Evolutionary conservation across 306 rosid species (phyloP).

Genomic region (Adenanthera pavonina): DNA sequence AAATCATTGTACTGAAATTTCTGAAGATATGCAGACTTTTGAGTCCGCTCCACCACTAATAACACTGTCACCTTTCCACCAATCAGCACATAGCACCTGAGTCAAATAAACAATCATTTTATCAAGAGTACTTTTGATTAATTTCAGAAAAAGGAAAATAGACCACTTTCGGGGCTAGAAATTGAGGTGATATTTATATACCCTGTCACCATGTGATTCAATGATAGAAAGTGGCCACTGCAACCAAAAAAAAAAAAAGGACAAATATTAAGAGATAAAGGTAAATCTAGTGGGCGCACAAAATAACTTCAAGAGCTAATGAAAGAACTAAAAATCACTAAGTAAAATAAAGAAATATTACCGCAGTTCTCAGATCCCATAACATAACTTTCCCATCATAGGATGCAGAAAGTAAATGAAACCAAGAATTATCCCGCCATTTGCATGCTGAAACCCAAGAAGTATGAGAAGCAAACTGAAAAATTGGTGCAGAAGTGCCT

Average conservation of each 20-base stretch:
- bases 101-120: conserved; percentile 1
- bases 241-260: conserved; percentile 39
- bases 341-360: conserved; percentile 41
- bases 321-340: background rate
- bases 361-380: conserved; percentile 98
- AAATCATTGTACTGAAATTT: conserved; percentile 58
- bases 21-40: conserved; percentile 77
- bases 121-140: background rate
- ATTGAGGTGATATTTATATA: conserved; percentile 30
- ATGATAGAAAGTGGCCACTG: conserved; percentile 92
- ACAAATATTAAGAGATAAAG: conserved; percentile 15
- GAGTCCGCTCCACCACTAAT: conserved; percentile 94
- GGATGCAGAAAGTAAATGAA: conserved; percentile 87
- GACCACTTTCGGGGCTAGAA: background rate
- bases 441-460: conserved; percentile 90
- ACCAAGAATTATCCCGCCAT: conserved; percentile 75
- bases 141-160: background rate
- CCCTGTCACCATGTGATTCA: conserved; percentile 83
- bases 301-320: background rate
- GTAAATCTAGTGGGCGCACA: background rate
- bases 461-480: conserved; percentile 76
- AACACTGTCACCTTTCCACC: conserved; percentile 86
- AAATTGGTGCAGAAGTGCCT: conserved; percentile 91
- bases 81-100: conserved; percentile 87
- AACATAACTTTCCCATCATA: conserved; percentile 90